These are phyloP conservation scores for Pseudozyma tsukubaensis DNA, from an alignment of 1,284 basidiomycete species.

Conservation along the genomic window DNA sequence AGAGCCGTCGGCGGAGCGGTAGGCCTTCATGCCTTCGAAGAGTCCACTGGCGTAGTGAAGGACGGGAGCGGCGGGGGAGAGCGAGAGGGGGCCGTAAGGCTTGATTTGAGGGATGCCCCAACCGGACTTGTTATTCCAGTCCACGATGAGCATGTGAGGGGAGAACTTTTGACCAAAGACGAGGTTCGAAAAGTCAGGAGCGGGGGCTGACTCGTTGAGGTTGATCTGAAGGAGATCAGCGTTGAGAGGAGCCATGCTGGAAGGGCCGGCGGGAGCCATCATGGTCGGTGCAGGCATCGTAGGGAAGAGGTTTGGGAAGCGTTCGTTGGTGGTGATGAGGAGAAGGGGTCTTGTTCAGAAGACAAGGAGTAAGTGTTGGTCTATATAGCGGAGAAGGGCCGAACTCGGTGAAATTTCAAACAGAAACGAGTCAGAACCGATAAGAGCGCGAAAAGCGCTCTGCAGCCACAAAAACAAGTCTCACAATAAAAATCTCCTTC, in stretches of 20 bases:
- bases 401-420: neutral
- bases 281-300: conserved; percentile 5
- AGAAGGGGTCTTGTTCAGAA: neutral
- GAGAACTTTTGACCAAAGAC: conserved; percentile 75
- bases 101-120: conserved; percentile 85
- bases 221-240: conserved; percentile 47
- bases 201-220: conserved; percentile 36
- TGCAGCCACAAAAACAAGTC: conserved; percentile 1
- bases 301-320: neutral
- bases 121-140: conserved; percentile 79
- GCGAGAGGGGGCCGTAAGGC: conserved; percentile 72
- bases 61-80: conserved; percentile 47
- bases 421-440: conserved; percentile 15
- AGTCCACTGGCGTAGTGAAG: conserved; percentile 53
- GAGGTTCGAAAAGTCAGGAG: conserved; percentile 68
- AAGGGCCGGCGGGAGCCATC: conserved; percentile 16
- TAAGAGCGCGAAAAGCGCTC: conserved; percentile 21
- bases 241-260: conserved; percentile 41
- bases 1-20: conserved; percentile 43
- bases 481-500: conserved; percentile 4
- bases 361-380: neutral
- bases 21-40: conserved; percentile 59
- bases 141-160: conserved; percentile 89
- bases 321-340: neutral
- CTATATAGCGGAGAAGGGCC: neutral